Evolutionary conservation across 2,329 filamentous ascomycete genomes (phyloP).

Genomic region (Ampelomyces quisqualis): DNA sequence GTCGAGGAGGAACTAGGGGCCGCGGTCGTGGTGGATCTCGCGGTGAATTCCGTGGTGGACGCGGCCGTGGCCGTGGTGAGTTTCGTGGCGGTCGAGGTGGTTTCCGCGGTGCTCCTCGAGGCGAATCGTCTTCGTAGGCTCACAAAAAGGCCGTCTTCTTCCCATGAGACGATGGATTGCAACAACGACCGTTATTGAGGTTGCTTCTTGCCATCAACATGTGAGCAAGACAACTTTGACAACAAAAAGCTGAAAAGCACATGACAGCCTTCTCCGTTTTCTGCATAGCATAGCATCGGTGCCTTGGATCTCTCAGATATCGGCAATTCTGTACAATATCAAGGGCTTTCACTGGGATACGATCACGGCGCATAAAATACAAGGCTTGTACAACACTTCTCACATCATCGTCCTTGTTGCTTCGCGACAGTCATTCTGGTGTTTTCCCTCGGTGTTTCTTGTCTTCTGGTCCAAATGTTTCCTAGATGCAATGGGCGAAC

Average conservation of each 20-base stretch:
- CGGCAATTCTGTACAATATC: conserved; percentile 37
- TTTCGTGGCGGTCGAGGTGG: conserved; percentile 48
- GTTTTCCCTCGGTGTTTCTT: background rate
- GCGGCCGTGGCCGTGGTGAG: conserved; percentile 49
- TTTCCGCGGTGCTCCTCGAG: conserved; percentile 34
- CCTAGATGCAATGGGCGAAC: too few species aligned
- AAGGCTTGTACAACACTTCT: conserved; percentile 25
- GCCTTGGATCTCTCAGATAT: conserved; percentile 34
- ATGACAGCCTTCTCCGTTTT: conserved; percentile 37
- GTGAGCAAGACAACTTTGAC: conserved; percentile 24
- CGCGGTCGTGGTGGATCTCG: conserved; percentile 50
- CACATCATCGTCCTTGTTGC: conserved; percentile 3
- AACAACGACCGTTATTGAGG: background rate
- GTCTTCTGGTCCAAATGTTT: too few species aligned
- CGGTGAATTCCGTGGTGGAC: conserved; percentile 42
- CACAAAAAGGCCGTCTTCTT: background rate
- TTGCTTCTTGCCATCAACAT: conserved; percentile 12
- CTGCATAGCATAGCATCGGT: conserved; percentile 47
- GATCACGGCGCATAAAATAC: conserved; percentile 22
- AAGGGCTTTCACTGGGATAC: conserved; percentile 25
- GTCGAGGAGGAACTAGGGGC: conserved; percentile 57
- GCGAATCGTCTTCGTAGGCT: conserved; percentile 26
- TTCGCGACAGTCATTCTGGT: background rate
- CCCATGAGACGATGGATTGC: too few species aligned
- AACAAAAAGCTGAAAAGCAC: conserved; percentile 25